These are phyloP conservation scores for barley (Hordeum vulgare) DNA, from an alignment of 176 grass and related monocot species.

Conservation along the genomic window DNA sequence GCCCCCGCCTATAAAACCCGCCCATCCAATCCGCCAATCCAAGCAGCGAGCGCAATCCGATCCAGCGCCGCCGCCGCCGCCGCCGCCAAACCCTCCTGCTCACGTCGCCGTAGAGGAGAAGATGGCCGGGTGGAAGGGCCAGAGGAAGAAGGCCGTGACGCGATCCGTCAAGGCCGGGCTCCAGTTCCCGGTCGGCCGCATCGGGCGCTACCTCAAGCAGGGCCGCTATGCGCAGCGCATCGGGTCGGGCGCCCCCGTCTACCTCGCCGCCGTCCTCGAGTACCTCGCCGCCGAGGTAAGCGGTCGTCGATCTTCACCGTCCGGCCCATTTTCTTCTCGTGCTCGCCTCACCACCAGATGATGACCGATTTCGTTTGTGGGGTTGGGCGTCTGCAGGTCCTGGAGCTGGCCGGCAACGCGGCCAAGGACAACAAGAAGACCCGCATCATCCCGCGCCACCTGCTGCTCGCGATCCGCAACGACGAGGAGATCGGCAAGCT, in stretches of 20 bases:
- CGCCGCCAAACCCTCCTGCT: no score
- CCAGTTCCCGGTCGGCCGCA: conserved; percentile 68
- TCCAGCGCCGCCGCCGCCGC: not conserved
- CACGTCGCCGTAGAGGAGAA: not conserved
- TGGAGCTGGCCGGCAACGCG: not conserved
- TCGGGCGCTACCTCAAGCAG: conserved; percentile 64
- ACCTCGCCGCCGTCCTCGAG: conserved; percentile 33
- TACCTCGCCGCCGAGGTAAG: conserved; percentile 32
- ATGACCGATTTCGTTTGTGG: not conserved
- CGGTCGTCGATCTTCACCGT: no score
- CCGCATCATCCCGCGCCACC: not conserved
- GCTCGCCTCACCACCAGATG: no score
- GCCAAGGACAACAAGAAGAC: not conserved
- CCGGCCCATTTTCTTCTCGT: no score
- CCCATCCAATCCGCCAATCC: not conserved
- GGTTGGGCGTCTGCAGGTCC: not conserved
- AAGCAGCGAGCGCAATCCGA: not conserved
- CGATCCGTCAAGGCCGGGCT: conserved; percentile 54
- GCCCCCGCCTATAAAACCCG: not conserved
- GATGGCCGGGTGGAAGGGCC: not conserved
- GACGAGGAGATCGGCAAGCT: not conserved
- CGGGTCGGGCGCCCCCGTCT: conserved; percentile 26
- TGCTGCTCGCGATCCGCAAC: not conserved
- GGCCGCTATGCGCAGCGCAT: conserved; percentile 42
- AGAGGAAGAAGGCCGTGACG: not conserved